Evolutionary conservation across 129 eudicot genomes (phyloP), one percentile per base, ranked within the genome.

Genomic region (Scalesia atractyloides): DNA sequence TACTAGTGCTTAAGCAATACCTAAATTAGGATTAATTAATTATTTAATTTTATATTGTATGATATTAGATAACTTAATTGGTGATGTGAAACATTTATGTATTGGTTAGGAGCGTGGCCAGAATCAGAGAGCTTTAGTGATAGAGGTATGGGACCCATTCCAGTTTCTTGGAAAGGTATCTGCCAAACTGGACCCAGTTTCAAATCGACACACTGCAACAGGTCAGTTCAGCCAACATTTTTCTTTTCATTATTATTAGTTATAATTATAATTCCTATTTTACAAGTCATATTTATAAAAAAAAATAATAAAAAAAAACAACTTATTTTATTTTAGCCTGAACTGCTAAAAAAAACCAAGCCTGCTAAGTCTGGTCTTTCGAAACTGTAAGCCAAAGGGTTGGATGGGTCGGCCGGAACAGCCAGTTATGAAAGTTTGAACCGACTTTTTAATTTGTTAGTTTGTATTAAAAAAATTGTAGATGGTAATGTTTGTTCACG

Each of bases 111-210:
- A 26, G 91, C 87, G 73, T 92, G 98, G 98, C 89, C 98, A 59
- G 98, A 92, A 70, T 92, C 98, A 14, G 73, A 85, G 78, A 92
- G 98, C 86, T 89, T 89, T 77, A 83, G 37, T 52, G 98, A 89
- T 71, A 80, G 80, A 83, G 98, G 89, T 43, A 81, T 92, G 91
- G 98, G 88, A 26, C 91, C 94, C 52, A 59, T 86, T 64, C 98
- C 98, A 49, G 49, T 70, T 34, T 78, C 85, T 56, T 92, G 98
- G 98, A 92, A 87, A 73, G 98, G 98, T 62, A 73, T 82, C 73
- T 92, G 98, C 86, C 96, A 92, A 85, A 74, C 82, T 17, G 98
- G 98, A 1, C 86, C 87, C 73, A 79, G 54, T 68, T 92, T 92
- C 82, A 76, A 76, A 75, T 62, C 75, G 1, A 75, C 93, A 9